Percentiles rank a stretch among this genome's conserved stretches.
Evolutionary conservation across 1,284 basidiomycete genomes (phyloP).

Genomic region (Jaminaea rosea): DNA sequence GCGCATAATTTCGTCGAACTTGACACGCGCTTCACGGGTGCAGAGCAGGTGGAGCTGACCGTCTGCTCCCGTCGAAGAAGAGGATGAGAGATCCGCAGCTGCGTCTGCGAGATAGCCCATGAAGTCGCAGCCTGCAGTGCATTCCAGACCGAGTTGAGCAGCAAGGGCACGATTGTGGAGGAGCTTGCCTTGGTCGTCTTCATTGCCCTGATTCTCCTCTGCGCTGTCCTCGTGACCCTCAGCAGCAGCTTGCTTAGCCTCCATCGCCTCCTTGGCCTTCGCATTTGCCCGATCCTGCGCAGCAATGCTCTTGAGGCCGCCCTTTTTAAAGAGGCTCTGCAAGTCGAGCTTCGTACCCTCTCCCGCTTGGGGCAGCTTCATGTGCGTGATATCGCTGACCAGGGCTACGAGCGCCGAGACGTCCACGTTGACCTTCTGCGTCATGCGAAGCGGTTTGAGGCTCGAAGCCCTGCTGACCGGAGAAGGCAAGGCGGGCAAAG

Average conservation of each 20-base stretch:
- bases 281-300: background rate
- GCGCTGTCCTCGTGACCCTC: too few species aligned
- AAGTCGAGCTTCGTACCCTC: background rate
- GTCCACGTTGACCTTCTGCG: slow-evolving; percentile 31
- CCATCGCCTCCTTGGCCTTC: background rate
- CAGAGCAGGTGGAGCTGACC: background rate
- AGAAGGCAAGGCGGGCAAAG: slow-evolving; percentile 1
- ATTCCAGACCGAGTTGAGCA: slow-evolving; percentile 15
- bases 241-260: too few species aligned
- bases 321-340: background rate
- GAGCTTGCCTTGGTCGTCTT: background rate
- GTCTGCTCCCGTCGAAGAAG: too few species aligned
- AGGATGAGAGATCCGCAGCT: too few species aligned
- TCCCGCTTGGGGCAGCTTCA: slow-evolving; percentile 3
- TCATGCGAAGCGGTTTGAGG: too few species aligned
- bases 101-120: background rate
- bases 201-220: too few species aligned
- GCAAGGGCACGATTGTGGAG: slow-evolving; percentile 14
- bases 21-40: slow-evolving; percentile 5
- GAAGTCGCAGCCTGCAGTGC: too few species aligned
- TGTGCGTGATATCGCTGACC: slow-evolving; percentile 29
- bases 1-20: slow-evolving; percentile 6
- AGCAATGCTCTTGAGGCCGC: background rate
- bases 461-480: too few species aligned
- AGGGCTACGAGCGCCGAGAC: slow-evolving; percentile 36